phyloP scores from a whole-genome alignment of 371 early-diverging fungal species.

The Enterocytospora artemiae region DNA sequence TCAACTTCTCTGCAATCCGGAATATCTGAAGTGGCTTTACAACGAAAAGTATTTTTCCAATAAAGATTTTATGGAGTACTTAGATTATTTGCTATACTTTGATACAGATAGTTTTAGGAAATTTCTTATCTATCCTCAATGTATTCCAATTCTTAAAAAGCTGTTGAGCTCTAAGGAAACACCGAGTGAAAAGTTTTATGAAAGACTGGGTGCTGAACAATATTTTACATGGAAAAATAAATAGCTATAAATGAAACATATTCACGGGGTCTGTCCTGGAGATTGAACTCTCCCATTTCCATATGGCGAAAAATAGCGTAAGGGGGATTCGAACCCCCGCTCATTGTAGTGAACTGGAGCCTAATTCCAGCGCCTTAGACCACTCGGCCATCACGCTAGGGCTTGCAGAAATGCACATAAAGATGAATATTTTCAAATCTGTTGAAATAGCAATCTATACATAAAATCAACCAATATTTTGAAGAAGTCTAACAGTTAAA shows the following conservation, averaged over 20 bases:
- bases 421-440: too few relatives aligned
- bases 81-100: slow-evolving; percentile 54
- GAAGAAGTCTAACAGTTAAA: too few relatives aligned
- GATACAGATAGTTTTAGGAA: slow-evolving; percentile 41
- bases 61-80: slow-evolving; percentile 46
- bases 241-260: neutral
- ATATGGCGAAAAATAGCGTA: slow-evolving; percentile 30
- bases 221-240: neutral
- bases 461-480: too few relatives aligned
- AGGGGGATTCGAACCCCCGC: slow-evolving; percentile 55
- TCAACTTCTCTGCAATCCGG: slow-evolving; percentile 57
- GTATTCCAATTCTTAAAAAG: slow-evolving; percentile 48
- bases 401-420: too few relatives aligned
- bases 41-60: slow-evolving; percentile 51
- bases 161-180: slow-evolving; percentile 33
- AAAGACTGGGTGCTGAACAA: slow-evolving; percentile 23
- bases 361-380: slow-evolving; percentile 57
- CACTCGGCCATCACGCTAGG: slow-evolving; percentile 56
- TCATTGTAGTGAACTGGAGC: slow-evolving; percentile 43
- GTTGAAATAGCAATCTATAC: too few relatives aligned
- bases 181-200: slow-evolving; percentile 27
- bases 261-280: neutral
- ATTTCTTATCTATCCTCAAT: slow-evolving; percentile 56
- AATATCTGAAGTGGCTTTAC: slow-evolving; percentile 54
- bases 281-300: neutral